These are phyloP conservation scores for Oryza glumipatula DNA, from an alignment of 176 grass and related monocot species.

Conservation along the genomic window DNA sequence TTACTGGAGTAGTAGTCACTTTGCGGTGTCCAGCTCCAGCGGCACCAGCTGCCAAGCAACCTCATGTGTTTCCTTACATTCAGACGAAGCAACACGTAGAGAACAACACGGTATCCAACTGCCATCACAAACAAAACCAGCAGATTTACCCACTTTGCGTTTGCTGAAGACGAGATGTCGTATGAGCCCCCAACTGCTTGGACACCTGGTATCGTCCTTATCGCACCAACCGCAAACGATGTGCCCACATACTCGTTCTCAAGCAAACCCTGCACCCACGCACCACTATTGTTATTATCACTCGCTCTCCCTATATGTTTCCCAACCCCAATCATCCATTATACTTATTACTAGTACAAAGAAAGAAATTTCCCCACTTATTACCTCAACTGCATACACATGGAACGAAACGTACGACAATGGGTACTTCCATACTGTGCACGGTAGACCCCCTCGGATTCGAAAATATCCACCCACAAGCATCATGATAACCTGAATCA, in stretches of 20 bases:
- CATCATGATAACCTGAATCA: slow-evolving; percentile 78
- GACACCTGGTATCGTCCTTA: slow-evolving; percentile 78
- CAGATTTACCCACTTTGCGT: slow-evolving; percentile 79
- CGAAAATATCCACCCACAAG: slow-evolving; percentile 90
- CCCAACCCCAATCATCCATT: too few species aligned
- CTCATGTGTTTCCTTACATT: slow-evolving; percentile 46
- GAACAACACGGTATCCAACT: slow-evolving; percentile 57
- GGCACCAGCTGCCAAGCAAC: background rate
- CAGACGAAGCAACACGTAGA: slow-evolving; percentile 69
- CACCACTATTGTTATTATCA: background rate
- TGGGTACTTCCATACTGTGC: slow-evolving; percentile 78
- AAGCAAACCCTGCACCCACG: slow-evolving; percentile 60
- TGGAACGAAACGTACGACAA: slow-evolving; percentile 81
- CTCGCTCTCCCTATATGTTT: background rate
- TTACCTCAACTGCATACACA: slow-evolving; percentile 71
- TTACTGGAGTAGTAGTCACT: background rate
- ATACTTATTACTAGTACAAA: too few species aligned
- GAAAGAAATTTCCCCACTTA: too few species aligned
- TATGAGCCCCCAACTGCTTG: slow-evolving; percentile 87
- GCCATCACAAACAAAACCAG: slow-evolving; percentile 79
- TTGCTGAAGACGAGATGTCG: slow-evolving; percentile 65
- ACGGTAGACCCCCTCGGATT: slow-evolving; percentile 55
- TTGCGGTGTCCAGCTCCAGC: background rate
- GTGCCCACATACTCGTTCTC: slow-evolving; percentile 92
- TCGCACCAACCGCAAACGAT: slow-evolving; percentile 82